Percentiles rank a stretch among this genome's conserved stretches.
Conservation (phyloP, 2,329 filamentous ascomycete species). For the Epichloe amarillans region DNA sequence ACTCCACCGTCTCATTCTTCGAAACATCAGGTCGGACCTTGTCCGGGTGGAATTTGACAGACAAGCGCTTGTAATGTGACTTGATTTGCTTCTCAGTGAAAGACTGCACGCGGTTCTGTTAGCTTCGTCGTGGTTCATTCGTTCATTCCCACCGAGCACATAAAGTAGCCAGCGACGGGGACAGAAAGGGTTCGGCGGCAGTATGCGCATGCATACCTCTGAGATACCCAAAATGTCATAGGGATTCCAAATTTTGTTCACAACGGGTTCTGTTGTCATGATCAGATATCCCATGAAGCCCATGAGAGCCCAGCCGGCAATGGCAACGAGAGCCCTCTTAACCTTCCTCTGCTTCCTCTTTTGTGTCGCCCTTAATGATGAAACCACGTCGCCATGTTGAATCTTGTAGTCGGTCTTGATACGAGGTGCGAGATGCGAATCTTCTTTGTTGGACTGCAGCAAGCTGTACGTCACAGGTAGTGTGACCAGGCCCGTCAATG, state of each 20-base stretch:
- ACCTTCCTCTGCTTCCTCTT: conserved; percentile 80
- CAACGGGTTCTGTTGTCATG: conserved; percentile 55
- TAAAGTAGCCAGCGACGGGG: background rate
- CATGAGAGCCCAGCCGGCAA: conserved; percentile 72
- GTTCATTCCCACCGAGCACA: background rate
- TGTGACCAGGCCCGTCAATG: conserved; percentile 74
- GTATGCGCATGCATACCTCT: conserved; percentile 36
- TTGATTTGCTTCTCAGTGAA: conserved; percentile 85
- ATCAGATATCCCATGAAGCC: conserved; percentile 89
- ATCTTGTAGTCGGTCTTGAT: conserved; percentile 73
- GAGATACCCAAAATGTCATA: conserved; percentile 86
- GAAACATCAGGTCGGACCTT: conserved; percentile 71
- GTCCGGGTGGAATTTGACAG: conserved; percentile 81
- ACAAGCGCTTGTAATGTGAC: conserved; percentile 75
- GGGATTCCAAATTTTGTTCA: conserved; percentile 82
- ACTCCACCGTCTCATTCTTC: conserved; percentile 81
- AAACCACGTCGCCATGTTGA: conserved; percentile 71
- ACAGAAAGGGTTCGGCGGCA: background rate
- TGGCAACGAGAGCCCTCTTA: conserved; percentile 66
- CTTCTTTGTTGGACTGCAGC: conserved; percentile 61
- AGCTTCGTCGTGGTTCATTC: conserved; percentile 15
- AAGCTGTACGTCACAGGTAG: conserved; percentile 82
- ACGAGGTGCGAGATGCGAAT: conserved; percentile 67
- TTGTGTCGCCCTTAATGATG: conserved; percentile 70
- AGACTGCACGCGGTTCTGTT: conserved; percentile 36